Percentiles rank a stretch among this genome's conserved stretches.
Evolutionary conservation across 2,329 filamentous ascomycete genomes (phyloP).

Genomic region (Trichoderma atrobrunneum): DNA sequence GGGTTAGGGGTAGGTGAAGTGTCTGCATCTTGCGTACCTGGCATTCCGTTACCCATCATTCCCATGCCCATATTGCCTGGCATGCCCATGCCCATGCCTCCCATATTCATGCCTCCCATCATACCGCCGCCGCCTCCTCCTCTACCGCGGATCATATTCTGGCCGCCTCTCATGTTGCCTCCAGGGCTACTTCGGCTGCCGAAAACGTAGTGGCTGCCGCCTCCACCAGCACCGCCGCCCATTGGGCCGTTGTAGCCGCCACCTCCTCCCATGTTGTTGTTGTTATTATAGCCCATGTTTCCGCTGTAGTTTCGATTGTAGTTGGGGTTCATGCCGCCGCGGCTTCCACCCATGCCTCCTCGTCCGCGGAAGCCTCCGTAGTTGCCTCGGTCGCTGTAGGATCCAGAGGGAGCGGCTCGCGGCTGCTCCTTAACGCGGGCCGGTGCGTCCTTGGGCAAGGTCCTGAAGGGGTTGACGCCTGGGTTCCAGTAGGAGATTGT

Average conservation of each 20-base stretch:
- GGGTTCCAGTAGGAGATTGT: conserved; percentile 73
- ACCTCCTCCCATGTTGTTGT: conserved; percentile 44
- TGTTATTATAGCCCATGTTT: conserved; percentile 39
- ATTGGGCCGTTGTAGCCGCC: conserved; percentile 49
- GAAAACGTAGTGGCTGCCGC: conserved; percentile 52
- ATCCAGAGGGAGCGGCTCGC: conserved; percentile 50
- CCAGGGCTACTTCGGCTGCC: conserved; percentile 39
- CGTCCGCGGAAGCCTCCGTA: conserved; percentile 54
- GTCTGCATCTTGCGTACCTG: conserved; percentile 28
- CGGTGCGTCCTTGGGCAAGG: conserved; percentile 83
- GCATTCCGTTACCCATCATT: conserved; percentile 38
- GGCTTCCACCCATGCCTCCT: conserved; percentile 43
- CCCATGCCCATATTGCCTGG: conserved; percentile 59
- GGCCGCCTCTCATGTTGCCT: conserved; percentile 47
- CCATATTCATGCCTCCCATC: conserved; percentile 51
- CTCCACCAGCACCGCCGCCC: conserved; percentile 43
- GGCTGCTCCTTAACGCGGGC: conserved; percentile 58
- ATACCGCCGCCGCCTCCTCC: conserved; percentile 51
- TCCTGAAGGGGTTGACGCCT: conserved; percentile 82
- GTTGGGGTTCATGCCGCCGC: conserved; percentile 49
- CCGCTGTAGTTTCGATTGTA: conserved; percentile 42
- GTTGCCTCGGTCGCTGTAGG: conserved; percentile 49
- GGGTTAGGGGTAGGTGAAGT: not conserved
- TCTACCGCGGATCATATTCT: conserved; percentile 48
- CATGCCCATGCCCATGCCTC: conserved; percentile 54